Evolutionary conservation across 352 stramenopile genomes (phyloP), one percentile per base, ranked within the genome.

Genomic region (Pythium utonaiense): DNA sequence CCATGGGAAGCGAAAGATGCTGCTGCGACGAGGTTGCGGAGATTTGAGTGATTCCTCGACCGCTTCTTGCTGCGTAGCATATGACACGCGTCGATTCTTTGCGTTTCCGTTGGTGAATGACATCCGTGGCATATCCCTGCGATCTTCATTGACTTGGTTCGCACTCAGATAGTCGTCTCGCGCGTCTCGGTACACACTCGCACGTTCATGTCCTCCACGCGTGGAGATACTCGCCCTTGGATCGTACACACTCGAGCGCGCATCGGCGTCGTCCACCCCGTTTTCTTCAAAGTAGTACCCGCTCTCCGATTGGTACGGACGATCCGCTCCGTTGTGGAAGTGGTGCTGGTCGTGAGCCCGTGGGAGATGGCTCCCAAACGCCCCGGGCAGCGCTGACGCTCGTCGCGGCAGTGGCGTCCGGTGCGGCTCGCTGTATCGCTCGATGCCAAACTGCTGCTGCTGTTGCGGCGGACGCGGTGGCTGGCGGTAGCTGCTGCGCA

Each of bases 1-100:
- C 83, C 80, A 93, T 42, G 80, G 83, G 44, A 83, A 88, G 8
- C 77, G 77, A 36, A 80, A 75, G 10, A 83, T 53, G 44, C 70
- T 85, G 56, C 69, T 74, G 3, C 72, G 74, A 3, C 38, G 58
- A 3, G 45, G 57, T n/a, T 24, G 40, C 6, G 40, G 40, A 19
- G 40, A 47, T 5, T 47, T 25, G 1, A 9, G 40, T 14, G 21
- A 19, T 19, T 71, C 57, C 8, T 64, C 51, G 6, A 3, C 17
- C 36, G 38, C 16, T 19, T 56, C 21, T 7, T 56, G 60, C 14
- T 48, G 14, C 24, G 22, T 28, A 12, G 22, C 31, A 16, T 41
- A 13, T 14, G 61, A 58, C n/a, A 19, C 19, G 5, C 60, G 52
- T 1, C 47, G 53, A 40, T 53, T 34, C 45, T 36, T 57, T 7